A percentile compares a stretch with the other conserved stretches of the same genome.
phyloP scores from a whole-genome alignment of 2,329 filamentous ascomycete species.

The Coniella lustricola region DNA sequence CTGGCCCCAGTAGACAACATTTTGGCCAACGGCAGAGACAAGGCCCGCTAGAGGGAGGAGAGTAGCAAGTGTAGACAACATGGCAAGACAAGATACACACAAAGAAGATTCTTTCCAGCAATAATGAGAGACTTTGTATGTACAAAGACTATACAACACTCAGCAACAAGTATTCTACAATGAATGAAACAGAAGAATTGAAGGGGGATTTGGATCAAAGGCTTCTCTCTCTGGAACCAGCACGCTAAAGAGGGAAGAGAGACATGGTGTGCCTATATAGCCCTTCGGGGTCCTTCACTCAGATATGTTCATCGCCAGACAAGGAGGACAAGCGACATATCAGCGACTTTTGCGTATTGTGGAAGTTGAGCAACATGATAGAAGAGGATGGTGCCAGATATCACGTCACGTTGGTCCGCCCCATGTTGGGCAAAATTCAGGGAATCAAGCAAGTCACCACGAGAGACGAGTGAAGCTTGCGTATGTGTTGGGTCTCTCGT shows the following conservation, averaged over 20 bases:
- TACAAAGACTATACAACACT: too few species aligned
- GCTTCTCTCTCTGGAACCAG: too few species aligned
- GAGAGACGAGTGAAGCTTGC: too few species aligned
- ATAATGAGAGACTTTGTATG: neutral
- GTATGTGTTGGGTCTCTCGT: too few species aligned
- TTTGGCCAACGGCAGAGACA: slow-evolving; percentile 22
- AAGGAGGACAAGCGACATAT: too few species aligned
- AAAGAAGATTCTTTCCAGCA: neutral
- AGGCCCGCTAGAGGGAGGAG: neutral
- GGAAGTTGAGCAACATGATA: too few species aligned
- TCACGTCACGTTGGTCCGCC: neutral
- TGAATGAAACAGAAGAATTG: neutral
- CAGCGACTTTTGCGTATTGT: too few species aligned
- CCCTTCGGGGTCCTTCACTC: too few species aligned
- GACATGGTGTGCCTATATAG: too few species aligned
- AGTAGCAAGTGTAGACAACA: neutral
- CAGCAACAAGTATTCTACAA: neutral
- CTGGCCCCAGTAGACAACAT: slow-evolving; percentile 20
- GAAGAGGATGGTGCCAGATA: too few species aligned
- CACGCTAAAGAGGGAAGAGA: too few species aligned
- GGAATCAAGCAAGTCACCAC: neutral
- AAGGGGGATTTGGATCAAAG: neutral
- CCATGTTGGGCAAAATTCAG: neutral
- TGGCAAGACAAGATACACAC: neutral
- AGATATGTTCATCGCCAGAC: too few species aligned